These are phyloP conservation scores for Spiromastix sp. DNA, from an alignment of 2,329 filamentous ascomycete species.

Conservation along the genomic window DNA sequence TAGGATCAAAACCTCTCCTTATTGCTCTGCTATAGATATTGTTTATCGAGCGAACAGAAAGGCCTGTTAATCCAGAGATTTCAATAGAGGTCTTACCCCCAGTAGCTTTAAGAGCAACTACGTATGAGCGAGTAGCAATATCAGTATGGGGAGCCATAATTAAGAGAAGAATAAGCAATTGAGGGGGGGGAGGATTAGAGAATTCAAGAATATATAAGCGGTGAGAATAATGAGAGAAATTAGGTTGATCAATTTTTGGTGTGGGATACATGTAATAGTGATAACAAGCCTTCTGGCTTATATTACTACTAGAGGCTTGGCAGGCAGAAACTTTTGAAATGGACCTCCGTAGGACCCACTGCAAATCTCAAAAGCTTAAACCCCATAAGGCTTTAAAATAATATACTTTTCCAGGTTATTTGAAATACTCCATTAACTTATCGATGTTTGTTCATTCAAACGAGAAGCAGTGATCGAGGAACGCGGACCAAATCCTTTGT, in stretches of 20 bases:
- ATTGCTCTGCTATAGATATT: background rate
- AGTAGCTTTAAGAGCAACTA: background rate
- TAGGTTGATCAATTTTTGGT: background rate
- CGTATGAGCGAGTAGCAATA: background rate
- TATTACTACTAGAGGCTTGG: background rate
- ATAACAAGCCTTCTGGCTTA: background rate
- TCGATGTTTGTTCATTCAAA: too few relatives aligned
- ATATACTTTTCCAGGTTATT: too few relatives aligned
- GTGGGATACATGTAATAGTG: background rate
- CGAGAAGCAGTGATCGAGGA: too few relatives aligned
- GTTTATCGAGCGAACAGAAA: background rate
- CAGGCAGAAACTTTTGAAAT: background rate
- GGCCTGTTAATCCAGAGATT: background rate
- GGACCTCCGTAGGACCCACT: background rate
- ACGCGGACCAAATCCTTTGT: too few relatives aligned
- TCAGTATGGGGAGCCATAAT: constrained; percentile 1
- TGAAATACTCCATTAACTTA: too few relatives aligned
- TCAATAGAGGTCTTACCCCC: background rate
- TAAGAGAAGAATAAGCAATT: background rate
- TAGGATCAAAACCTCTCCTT: constrained; percentile 6
- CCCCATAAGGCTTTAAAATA: too few relatives aligned
- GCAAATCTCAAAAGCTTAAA: too few relatives aligned
- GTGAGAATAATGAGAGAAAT: background rate
- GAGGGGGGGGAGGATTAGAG: too few relatives aligned
- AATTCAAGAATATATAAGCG: background rate